A percentile compares a stretch with the other conserved stretches of the same genome.
phyloP scores from a whole-genome alignment of 352 stramenopile genomes.

The Phytophthora multivora region DNA sequence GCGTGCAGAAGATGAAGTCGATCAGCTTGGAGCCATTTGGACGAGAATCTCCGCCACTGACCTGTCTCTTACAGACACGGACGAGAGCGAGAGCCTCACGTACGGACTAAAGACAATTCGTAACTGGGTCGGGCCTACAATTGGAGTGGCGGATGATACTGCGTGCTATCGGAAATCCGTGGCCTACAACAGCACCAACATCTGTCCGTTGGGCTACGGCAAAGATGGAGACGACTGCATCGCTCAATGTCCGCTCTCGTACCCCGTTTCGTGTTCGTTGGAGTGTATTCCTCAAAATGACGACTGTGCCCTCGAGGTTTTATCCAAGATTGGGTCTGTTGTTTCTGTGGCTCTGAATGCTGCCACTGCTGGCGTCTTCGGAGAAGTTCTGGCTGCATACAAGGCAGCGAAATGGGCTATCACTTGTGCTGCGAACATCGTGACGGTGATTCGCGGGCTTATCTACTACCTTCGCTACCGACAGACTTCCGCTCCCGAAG shows the following conservation, averaged over 20 bases:
- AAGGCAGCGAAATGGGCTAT: constrained; percentile 33
- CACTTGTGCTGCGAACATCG: constrained; percentile 26
- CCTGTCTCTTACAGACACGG: constrained; percentile 11
- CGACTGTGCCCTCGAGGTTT: constrained; percentile 23
- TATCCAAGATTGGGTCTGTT: constrained; percentile 37
- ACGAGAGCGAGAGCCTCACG: constrained; percentile 7
- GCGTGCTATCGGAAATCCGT: constrained; percentile 29
- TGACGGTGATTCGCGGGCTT: constrained; percentile 23
- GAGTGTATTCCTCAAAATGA: constrained; percentile 53
- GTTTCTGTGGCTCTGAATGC: constrained; percentile 28
- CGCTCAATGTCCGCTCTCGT: constrained; percentile 37
- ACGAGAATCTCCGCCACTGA: constrained; percentile 24
- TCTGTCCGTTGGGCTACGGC: constrained; percentile 28
- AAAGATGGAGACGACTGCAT: constrained; percentile 26
- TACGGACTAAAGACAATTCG: constrained; percentile 21
- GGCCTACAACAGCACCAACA: constrained; percentile 27
- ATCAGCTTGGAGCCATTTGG: constrained; percentile 30
- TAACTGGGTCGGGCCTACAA: constrained; percentile 30
- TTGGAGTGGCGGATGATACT: constrained; percentile 23
- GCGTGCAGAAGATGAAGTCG: constrained; percentile 28
- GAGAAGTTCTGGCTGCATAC: constrained; percentile 23
- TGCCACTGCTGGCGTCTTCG: constrained; percentile 29
- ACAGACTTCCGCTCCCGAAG: constrained; percentile 24
- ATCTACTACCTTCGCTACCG: constrained; percentile 29
- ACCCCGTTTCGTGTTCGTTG: constrained; percentile 35